phyloP scores from a whole-genome alignment of 2,329 filamentous ascomycete species.

The Beauveria medogensis region DNA sequence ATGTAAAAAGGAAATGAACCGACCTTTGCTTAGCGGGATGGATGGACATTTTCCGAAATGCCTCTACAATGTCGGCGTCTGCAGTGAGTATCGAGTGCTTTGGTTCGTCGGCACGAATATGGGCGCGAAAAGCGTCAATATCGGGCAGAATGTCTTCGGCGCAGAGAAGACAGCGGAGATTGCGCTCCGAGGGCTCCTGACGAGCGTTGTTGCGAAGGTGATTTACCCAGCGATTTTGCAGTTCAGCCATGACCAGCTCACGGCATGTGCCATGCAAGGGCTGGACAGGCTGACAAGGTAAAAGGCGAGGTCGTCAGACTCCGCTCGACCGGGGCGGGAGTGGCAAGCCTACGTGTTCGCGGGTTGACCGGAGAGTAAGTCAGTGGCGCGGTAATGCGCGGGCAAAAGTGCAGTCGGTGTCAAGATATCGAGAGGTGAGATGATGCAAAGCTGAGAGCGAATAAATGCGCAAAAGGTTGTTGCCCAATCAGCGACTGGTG shows the following conservation, averaged over 20 bases:
- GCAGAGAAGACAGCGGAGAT: conserved; percentile 19
- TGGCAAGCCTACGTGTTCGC: background rate
- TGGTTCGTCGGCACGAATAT: conserved; percentile 15
- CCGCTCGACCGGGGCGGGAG: background rate
- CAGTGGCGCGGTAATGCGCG: background rate
- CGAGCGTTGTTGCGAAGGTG: conserved; percentile 19
- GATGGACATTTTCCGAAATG: conserved; percentile 17
- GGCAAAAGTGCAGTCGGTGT: background rate
- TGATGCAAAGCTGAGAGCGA: background rate
- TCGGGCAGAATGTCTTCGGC: conserved; percentile 16
- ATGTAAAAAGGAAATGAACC: conserved; percentile 7
- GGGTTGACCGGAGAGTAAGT: background rate
- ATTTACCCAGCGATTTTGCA: conserved; percentile 17
- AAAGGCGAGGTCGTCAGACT: background rate
- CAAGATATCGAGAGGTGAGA: background rate
- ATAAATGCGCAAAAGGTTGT: background rate
- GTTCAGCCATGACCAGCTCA: conserved; percentile 5
- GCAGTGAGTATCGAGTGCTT: conserved; percentile 17
- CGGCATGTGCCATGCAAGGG: background rate
- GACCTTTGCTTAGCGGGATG: conserved; percentile 10
- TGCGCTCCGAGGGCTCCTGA: conserved; percentile 14
- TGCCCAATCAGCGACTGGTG: background rate
- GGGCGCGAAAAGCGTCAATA: conserved; percentile 20
- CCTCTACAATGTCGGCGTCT: conserved; percentile 20
- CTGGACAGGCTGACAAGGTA: background rate